Evolutionary conservation across 208 protist genomes (phyloP), one percentile per base, ranked within the genome.

Genomic region (Angomonas deanei): DNA sequence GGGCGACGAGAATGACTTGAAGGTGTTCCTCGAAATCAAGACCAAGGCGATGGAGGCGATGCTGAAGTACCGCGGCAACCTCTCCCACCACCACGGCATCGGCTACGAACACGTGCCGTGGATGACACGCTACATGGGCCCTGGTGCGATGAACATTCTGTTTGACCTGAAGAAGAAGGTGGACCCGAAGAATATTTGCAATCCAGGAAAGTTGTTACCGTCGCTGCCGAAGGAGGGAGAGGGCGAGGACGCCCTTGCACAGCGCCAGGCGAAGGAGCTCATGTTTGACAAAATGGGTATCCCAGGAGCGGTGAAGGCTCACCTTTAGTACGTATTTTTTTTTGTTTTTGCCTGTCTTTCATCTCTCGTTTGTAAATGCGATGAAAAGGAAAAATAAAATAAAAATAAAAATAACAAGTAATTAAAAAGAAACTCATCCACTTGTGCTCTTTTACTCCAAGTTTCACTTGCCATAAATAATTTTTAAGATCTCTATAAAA

Each of bases 281-380:
- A 95, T 97, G 92, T 97, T 97, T 72, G 83, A 94, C 60, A 94
- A 95, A 64, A 93, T 95, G 77, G 92, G 92, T 6, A 60, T 95
- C 6, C 86, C 88, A 33, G 84, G 84, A 1, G 76, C 82, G 2
- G 36, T 89, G 30, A 47, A 69, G 55, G 69, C 78, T 13, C 65
- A 88, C 31, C 59, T 87, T 21, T 87, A 69, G 68, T 23, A 17
- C 24, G 23, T 2, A 21, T 47, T 34, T 13, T 62, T 15, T 24
- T 34, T 39, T 59, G 10, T 34, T 59, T 38, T 42, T 59, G 2
- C 28, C 2, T 3, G 15, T 59, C 28, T 59, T 30, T 31, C n/a
- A 3, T 30, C 3, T 5, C 26, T 32, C 11, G n/a, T n/a, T n/a
- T 31, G 26, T 56, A 19, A 33, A 56, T 56, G 3, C 17, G 15